Percentiles rank a stretch among this genome's conserved stretches.
Evolutionary conservation across 2,329 filamentous ascomycete species (phyloP).

Genomic region (Exophiala sp.): DNA sequence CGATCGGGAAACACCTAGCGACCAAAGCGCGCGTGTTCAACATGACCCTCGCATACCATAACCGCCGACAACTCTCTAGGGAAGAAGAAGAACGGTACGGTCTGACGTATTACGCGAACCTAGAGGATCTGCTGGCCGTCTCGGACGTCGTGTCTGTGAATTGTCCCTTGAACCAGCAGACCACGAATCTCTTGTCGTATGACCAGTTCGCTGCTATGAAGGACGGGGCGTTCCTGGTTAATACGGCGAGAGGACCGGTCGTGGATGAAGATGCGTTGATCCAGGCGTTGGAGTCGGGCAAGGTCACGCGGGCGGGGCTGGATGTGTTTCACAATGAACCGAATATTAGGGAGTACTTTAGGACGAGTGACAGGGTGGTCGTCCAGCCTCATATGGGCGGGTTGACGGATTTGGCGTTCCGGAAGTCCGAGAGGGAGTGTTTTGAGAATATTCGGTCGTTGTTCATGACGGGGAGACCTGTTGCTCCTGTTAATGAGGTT

Average conservation of each 20-base stretch:
- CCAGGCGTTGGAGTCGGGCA: constrained; percentile 42
- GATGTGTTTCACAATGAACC: constrained; percentile 11
- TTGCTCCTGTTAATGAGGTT: constrained; percentile 33
- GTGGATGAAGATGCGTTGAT: constrained; percentile 46
- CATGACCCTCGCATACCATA: constrained; percentile 70
- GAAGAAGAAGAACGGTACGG: constrained; percentile 43
- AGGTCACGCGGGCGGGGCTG: constrained; percentile 44
- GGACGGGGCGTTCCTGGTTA: constrained; percentile 43
- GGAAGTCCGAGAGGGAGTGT: constrained; percentile 41
- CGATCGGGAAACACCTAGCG: constrained; percentile 39
- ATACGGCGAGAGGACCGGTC: constrained; percentile 47
- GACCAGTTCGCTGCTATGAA: constrained; percentile 45
- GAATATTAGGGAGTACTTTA: constrained; percentile 2
- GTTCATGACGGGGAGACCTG: constrained; percentile 36
- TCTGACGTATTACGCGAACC: constrained; percentile 11
- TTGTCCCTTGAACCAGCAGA: constrained; percentile 14
- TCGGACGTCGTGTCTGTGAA: constrained; percentile 36
- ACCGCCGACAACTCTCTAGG: constrained; percentile 56
- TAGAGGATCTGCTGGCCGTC: constrained; percentile 32
- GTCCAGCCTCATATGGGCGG: constrained; percentile 20
- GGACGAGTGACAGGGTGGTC: not conserved
- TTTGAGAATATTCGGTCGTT: constrained; percentile 43
- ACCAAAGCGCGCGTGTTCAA: constrained; percentile 67
- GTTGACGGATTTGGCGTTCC: constrained; percentile 29
- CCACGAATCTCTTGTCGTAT: constrained; percentile 31